These are phyloP conservation scores for Trichoderma semiorbis DNA, from an alignment of 2,329 filamentous ascomycete genomes.

Conservation along the genomic window DNA sequence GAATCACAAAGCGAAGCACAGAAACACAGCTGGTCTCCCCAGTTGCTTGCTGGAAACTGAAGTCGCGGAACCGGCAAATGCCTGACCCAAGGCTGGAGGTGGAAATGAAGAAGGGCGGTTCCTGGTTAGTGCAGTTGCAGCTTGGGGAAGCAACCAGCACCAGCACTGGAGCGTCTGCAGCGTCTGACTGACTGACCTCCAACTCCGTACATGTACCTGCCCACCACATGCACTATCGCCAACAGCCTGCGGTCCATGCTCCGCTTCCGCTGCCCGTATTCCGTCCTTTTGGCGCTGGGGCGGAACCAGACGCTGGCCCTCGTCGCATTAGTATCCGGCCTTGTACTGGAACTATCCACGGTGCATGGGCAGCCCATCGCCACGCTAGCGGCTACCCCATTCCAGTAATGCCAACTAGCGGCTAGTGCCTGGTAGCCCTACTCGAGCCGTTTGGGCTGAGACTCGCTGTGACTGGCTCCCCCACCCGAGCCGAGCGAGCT, in stretches of 20 bases:
- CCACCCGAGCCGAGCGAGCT: no score
- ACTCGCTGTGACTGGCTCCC: no score
- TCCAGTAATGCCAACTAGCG: neutral
- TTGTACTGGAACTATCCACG: no score
- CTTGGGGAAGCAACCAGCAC: neutral
- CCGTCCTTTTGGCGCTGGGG: neutral
- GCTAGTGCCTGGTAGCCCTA: neutral
- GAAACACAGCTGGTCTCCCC: neutral
- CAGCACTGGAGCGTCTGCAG: neutral
- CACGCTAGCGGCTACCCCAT: neutral
- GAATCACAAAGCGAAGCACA: neutral
- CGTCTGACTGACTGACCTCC: neutral
- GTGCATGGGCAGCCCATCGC: neutral
- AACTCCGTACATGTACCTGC: neutral
- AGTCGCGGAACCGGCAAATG: neutral
- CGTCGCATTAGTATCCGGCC: neutral
- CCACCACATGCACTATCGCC: neutral
- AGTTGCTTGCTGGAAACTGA: neutral
- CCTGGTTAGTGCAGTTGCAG: neutral
- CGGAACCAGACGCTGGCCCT: neutral
- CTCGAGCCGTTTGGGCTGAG: neutral
- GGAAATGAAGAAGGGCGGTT: neutral
- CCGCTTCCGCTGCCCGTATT: slow-evolving; percentile 2
- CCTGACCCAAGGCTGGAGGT: neutral
- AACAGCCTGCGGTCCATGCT: neutral